These are phyloP conservation scores for Mycena belliarum DNA, from an alignment of 768 basidiomycete genomes.

Conservation along the genomic window DNA sequence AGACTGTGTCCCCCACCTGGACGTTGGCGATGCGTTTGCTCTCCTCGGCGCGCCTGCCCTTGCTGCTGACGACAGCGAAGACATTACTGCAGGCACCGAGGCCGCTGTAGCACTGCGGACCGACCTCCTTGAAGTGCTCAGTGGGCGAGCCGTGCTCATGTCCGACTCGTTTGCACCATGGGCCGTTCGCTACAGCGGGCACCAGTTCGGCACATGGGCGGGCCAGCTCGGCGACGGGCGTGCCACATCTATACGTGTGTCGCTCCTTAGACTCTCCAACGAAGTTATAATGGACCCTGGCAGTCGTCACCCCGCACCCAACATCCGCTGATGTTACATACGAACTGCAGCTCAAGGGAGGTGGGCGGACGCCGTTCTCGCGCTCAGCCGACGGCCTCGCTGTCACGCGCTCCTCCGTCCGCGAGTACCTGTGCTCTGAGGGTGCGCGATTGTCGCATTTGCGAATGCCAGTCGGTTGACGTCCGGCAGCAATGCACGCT, in stretches of 20 bases:
- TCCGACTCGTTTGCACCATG: conserved; percentile 69
- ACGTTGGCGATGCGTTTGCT: conserved; percentile 82
- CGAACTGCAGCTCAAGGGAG: conserved; percentile 94
- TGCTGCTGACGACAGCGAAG: conserved; percentile 20
- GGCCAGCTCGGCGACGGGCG: conserved; percentile 96
- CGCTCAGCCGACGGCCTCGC: conserved; percentile 93
- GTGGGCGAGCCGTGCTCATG: conserved; percentile 75
- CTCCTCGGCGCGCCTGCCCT: conserved; percentile 65
- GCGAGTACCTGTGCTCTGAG: conserved; percentile 94
- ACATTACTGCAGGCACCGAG: conserved; percentile 19
- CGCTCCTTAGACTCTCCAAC: neutral
- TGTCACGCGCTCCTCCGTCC: conserved; percentile 89
- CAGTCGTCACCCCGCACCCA: conserved; percentile 81
- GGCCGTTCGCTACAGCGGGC: conserved; percentile 89
- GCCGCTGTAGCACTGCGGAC: conserved; percentile 52
- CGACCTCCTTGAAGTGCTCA: conserved; percentile 79
- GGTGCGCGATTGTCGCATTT: conserved; percentile 41
- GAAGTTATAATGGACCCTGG: neutral
- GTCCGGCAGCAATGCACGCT: conserved; percentile 52
- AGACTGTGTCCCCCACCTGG: conserved; percentile 82
- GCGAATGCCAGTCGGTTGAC: neutral
- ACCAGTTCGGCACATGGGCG: conserved; percentile 88
- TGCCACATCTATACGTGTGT: conserved; percentile 76
- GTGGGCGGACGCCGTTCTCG: conserved; percentile 92
- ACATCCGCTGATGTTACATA: conserved; percentile 53